A percentile compares a stretch with the other conserved stretches of the same genome.
These are phyloP conservation scores for Malassezia obtusa DNA, from an alignment of 1,284 basidiomycete species.

Conservation along the genomic window DNA sequence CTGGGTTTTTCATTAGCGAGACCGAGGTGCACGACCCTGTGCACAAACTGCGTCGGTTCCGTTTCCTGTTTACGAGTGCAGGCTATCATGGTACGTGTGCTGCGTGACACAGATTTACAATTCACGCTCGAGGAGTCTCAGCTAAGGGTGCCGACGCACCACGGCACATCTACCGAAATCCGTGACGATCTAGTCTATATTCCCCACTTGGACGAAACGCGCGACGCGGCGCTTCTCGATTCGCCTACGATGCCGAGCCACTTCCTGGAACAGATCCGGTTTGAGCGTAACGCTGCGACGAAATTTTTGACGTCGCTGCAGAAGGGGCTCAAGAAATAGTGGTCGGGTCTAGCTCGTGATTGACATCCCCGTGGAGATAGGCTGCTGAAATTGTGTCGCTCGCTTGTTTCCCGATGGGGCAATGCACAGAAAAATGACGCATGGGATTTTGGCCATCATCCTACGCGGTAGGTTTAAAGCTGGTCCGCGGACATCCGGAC, in stretches of 20 bases:
- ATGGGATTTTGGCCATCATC: no score
- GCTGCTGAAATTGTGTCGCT: no score
- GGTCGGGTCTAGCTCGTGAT: neutral
- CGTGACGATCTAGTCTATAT: constrained; percentile 40
- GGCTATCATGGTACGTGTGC: constrained; percentile 29
- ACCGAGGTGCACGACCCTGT: constrained; percentile 21
- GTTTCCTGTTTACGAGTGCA: constrained; percentile 32
- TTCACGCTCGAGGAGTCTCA: constrained; percentile 35
- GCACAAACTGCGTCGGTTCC: constrained; percentile 21
- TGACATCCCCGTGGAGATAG: no score
- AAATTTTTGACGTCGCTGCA: constrained; percentile 22
- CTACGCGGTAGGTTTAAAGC: no score
- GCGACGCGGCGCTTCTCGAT: constrained; percentile 23
- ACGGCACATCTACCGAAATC: neutral
- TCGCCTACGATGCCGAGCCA: constrained; percentile 17
- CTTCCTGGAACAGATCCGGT: constrained; percentile 22
- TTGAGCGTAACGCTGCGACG: constrained; percentile 20
- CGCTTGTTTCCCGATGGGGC: no score
- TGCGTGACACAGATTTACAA: constrained; percentile 21
- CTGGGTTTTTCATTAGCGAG: constrained; percentile 34
- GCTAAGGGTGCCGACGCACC: neutral
- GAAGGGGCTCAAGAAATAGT: constrained; percentile 16
- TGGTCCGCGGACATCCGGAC: neutral
- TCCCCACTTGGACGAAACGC: constrained; percentile 36
- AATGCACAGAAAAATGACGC: no score